Conservation (phyloP, 2,329 filamentous ascomycete species). For the Paecilomyces niveus region DNA sequence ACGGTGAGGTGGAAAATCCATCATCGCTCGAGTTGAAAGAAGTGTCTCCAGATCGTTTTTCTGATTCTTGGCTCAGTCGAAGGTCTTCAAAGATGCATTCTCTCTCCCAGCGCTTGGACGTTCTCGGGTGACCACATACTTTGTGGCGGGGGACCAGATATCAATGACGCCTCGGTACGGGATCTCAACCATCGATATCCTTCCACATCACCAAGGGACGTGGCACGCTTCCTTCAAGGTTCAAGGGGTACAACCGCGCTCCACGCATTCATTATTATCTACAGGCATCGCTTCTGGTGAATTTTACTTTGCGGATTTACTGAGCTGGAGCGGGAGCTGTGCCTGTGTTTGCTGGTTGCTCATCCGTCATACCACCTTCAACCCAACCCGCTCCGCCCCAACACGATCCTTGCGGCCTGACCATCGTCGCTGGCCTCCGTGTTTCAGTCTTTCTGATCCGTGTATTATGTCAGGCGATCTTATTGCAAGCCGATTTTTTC, state of each 20-base stretch:
- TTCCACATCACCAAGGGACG: background rate
- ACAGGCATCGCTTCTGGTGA: background rate
- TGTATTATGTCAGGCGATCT: background rate
- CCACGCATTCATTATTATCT: background rate
- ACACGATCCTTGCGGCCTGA: background rate
- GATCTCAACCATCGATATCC: background rate
- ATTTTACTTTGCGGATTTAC: background rate
- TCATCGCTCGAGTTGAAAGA: background rate
- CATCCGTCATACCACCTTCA: background rate
- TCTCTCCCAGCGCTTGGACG: background rate
- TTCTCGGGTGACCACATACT: background rate
- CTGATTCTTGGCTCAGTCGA: background rate
- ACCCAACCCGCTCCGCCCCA: background rate
- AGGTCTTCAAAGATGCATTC: background rate
- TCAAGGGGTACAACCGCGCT: background rate
- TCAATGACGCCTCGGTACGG: background rate
- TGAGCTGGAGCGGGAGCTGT: background rate
- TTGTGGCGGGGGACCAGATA: background rate
- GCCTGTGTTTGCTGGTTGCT: background rate
- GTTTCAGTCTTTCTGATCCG: background rate
- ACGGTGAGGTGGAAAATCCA: background rate
- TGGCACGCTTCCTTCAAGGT: background rate
- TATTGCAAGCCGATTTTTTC: background rate
- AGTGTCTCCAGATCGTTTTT: background rate
- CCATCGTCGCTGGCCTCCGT: background rate